phyloP scores from a whole-genome alignment of 306 rosid genomes.

The Herpetospermum pedunculosum region DNA sequence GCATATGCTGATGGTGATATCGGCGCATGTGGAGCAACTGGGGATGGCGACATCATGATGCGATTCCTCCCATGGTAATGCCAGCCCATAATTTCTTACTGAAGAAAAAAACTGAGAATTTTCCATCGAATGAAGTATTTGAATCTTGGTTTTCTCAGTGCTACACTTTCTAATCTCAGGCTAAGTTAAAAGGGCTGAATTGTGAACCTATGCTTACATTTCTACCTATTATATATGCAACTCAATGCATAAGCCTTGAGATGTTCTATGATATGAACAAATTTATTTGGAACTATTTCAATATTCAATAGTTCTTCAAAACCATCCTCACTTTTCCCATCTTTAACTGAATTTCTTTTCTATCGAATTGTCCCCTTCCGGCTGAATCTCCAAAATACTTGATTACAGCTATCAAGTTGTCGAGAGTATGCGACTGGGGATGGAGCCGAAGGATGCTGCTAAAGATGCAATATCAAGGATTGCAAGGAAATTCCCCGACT shows the following conservation, averaged over 20 bases:
- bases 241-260: neutral
- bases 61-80: constrained; percentile 88
- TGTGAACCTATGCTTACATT: neutral
- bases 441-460: constrained; percentile 77
- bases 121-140: neutral
- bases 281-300: neutral
- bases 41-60: constrained; percentile 93
- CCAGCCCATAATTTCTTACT: neutral
- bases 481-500: constrained; percentile 56
- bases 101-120: neutral
- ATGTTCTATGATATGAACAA: neutral
- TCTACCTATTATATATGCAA: neutral
- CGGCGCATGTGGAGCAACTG: constrained; percentile 92
- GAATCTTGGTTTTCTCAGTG: neutral
- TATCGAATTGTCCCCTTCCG: neutral
- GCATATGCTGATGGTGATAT: constrained; percentile 69
- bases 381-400: neutral
- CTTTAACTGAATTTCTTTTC: neutral
- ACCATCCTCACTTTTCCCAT: neutral
- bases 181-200: neutral
- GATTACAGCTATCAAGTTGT: constrained; percentile 85
- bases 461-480: constrained; percentile 68
- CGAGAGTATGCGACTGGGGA: constrained; percentile 89
- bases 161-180: neutral
- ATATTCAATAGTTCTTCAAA: neutral